A percentile compares a stretch with the other conserved stretches of the same genome.
Evolutionary conservation across 1,139 yeast genomes (phyloP).

Genomic region (Magnusiomyces clavatus): DNA sequence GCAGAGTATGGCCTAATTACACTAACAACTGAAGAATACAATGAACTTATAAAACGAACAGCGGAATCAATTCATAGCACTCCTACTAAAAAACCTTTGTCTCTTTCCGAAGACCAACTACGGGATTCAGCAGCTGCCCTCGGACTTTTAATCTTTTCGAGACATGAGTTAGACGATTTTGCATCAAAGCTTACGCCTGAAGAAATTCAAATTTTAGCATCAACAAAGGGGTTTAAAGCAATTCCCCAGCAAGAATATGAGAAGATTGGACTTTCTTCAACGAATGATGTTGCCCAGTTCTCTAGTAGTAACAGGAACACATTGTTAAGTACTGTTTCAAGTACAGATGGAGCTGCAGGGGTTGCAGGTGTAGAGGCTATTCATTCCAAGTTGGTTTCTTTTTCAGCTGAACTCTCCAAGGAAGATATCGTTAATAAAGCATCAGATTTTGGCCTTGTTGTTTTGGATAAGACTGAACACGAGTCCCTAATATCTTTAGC

Average conservation of each 20-base stretch:
- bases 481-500: conserved; percentile 9
- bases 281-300: no score
- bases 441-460: conserved; percentile 4
- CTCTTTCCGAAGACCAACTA: conserved; percentile 6
- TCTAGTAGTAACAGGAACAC: no score
- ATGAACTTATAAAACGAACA: conserved; percentile 17
- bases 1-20: conserved; percentile 42
- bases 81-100: background rate
- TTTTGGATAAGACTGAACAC: conserved; percentile 6
- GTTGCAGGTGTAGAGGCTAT: no score
- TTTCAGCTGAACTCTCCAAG: no score
- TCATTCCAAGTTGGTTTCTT: no score
- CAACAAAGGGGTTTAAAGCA: conserved; percentile 26
- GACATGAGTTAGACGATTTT: conserved; percentile 8
- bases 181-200: conserved; percentile 23
- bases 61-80: background rate
- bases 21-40: conserved; percentile 43
- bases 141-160: conserved; percentile 9
- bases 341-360: no score
- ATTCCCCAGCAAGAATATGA: conserved; percentile 28
- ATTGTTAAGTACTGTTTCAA: no score
- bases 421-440: conserved; percentile 25
- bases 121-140: conserved; percentile 10
- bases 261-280: conserved; percentile 11
- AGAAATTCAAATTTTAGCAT: conserved; percentile 26